phyloP scores from a whole-genome alignment of 2,329 filamentous ascomycete genomes.

The Pseudogymnoascus sp. region DNA sequence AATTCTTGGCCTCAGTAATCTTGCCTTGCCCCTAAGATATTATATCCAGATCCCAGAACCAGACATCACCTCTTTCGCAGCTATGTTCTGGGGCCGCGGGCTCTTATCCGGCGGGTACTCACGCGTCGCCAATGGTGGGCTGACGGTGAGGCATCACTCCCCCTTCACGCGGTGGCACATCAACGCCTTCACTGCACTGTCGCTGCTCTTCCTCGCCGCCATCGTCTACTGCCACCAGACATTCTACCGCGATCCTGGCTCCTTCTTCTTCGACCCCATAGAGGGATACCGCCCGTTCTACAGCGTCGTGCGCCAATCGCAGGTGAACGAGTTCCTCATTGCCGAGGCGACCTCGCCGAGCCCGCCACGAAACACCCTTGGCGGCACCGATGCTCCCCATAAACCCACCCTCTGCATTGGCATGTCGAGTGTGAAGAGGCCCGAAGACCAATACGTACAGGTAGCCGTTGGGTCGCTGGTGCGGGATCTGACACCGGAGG shows the following conservation, averaged over 20 bases:
- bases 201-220: slow-evolving; percentile 22
- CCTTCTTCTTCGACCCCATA: slow-evolving; percentile 26
- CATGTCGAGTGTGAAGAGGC: slow-evolving; percentile 13
- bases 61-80: background rate
- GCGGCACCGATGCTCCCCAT: background rate
- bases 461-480: slow-evolving; percentile 24
- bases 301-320: slow-evolving; percentile 19
- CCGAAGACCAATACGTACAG: slow-evolving; percentile 14
- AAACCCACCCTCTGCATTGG: slow-evolving; percentile 14
- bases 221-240: slow-evolving; percentile 21
- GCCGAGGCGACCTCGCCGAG: slow-evolving; percentile 10
- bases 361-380: background rate
- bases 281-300: slow-evolving; percentile 26
- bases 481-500: slow-evolving; percentile 27
- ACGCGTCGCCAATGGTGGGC: background rate
- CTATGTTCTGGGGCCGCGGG: background rate
- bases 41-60: slow-evolving; percentile 2
- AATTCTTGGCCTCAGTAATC: background rate
- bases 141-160: background rate
- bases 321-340: slow-evolving; percentile 24
- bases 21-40: background rate
- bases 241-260: slow-evolving; percentile 27
- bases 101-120: slow-evolving; percentile 3
- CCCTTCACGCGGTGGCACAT: slow-evolving; percentile 4
- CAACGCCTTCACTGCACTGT: background rate